Conservation (phyloP, 306 rosid genomes). For the Fragaria iinumae region DNA sequence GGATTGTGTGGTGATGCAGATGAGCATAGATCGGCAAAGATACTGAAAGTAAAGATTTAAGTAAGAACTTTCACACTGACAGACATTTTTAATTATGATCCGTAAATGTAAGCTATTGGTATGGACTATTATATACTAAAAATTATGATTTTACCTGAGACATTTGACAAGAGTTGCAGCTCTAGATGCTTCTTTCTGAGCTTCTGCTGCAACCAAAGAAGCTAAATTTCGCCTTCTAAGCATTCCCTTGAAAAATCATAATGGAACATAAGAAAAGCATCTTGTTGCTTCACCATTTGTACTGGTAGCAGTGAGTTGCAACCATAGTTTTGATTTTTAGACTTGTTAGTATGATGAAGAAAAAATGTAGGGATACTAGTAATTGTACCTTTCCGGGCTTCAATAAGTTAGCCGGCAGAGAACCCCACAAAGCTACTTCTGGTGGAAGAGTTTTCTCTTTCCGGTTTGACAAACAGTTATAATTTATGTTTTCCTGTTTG, state of each 20-base stretch:
- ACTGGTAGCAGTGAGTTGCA: background rate
- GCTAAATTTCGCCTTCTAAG: constrained; percentile 80
- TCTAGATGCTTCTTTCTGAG: constrained; percentile 77
- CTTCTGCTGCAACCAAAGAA: constrained; percentile 72
- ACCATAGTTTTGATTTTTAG: background rate
- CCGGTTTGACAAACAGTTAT: constrained; percentile 37
- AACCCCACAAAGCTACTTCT: constrained; percentile 59
- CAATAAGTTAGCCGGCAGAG: constrained; percentile 64
- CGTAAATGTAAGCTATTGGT: background rate
- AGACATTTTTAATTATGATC: background rate
- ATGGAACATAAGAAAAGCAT: constrained; percentile 15
- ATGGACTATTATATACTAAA: background rate
- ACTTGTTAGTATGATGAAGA: background rate
- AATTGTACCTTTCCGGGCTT: constrained; percentile 73
- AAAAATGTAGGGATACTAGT: background rate
- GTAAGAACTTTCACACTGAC: background rate
- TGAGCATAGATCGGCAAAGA: constrained; percentile 65
- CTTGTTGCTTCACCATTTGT: background rate
- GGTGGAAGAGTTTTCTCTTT: constrained; percentile 40
- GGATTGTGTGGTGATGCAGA: constrained; percentile 71
- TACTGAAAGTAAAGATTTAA: constrained; percentile 38
- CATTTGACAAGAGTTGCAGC: constrained; percentile 73
- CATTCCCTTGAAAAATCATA: constrained; percentile 59
- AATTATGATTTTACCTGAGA: constrained; percentile 54
- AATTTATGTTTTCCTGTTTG: constrained; percentile 61